Conservation (phyloP, 2,329 filamentous ascomycete species). For the Fusarium sp. region DNA sequence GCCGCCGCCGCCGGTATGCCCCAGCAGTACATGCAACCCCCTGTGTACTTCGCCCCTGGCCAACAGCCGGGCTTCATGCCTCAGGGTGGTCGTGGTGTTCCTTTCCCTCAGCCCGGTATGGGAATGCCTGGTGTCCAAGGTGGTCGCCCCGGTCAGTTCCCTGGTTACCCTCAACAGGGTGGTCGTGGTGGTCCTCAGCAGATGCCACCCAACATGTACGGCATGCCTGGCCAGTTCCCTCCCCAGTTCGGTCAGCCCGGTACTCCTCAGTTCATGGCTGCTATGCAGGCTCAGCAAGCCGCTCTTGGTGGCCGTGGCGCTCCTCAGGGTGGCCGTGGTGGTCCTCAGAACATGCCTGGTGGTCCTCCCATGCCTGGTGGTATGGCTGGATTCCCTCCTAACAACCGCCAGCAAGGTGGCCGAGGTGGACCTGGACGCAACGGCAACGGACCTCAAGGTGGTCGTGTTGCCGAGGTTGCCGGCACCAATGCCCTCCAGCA, state of each 20-base stretch:
- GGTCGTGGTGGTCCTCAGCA: constrained; percentile 91
- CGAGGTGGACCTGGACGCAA: constrained; percentile 59
- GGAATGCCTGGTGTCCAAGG: constrained; percentile 79
- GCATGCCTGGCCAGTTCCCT: constrained; percentile 83
- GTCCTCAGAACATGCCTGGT: constrained; percentile 69
- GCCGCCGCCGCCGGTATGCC: constrained; percentile 91
- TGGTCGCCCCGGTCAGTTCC: constrained; percentile 88
- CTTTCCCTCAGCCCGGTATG: constrained; percentile 74
- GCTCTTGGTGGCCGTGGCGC: constrained; percentile 73
- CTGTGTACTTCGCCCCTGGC: constrained; percentile 91
- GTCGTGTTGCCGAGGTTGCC: constrained; percentile 56
- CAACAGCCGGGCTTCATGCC: constrained; percentile 79
- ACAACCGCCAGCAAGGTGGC: constrained; percentile 66
- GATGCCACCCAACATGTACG: constrained; percentile 89
- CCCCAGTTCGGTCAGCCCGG: constrained; percentile 84
- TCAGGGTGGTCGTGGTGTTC: constrained; percentile 73
- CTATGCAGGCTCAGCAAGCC: constrained; percentile 80
- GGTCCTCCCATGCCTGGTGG: constrained; percentile 73
- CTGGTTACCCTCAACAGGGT: constrained; percentile 85
- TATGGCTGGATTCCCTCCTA: constrained; percentile 69
- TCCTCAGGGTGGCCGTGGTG: constrained; percentile 77
- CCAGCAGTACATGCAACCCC: constrained; percentile 86
- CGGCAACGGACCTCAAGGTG: constrained; percentile 62
- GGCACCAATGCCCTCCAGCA: constrained; percentile 62
- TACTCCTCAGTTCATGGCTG: constrained; percentile 82